phyloP scores from a whole-genome alignment of 208 protist genomes.

The Leishmania major region DNA sequence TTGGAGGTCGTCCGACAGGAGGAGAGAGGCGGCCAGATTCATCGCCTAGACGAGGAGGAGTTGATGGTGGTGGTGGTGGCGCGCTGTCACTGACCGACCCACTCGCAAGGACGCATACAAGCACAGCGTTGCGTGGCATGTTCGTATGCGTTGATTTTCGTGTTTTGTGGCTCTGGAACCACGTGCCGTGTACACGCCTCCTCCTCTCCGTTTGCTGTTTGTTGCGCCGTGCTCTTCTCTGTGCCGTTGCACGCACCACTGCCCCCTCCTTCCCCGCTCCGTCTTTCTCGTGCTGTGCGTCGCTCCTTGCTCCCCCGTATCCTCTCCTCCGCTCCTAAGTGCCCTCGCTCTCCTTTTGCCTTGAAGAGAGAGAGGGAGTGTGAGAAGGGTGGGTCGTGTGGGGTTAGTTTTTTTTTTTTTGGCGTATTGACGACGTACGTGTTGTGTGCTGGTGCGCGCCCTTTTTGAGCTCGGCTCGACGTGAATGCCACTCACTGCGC shows the following conservation, averaged over 20 bases:
- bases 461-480: not conserved
- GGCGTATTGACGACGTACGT: not conserved
- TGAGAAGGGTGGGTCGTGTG: too few relatives aligned
- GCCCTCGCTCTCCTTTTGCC: not conserved
- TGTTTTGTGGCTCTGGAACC: not conserved
- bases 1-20: not conserved
- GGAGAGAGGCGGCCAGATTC: not conserved
- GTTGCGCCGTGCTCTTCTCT: slow-evolving; percentile 1
- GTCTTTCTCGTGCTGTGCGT: not conserved
- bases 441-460: not conserved
- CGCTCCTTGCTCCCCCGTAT: not conserved
- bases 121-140: not conserved
- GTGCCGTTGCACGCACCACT: not conserved
- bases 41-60: not conserved
- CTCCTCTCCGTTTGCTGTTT: not conserved
- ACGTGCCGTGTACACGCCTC: not conserved
- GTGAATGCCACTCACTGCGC: slow-evolving; percentile 18
- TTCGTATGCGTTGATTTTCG: not conserved
- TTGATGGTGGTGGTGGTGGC: not conserved
- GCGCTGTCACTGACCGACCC: too few relatives aligned
- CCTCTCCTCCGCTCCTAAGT: not conserved
- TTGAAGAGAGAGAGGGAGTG: not conserved
- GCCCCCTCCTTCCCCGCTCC: not conserved
- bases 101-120: not conserved
- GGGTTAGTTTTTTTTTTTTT: not conserved